Evolutionary conservation across 2,329 filamentous ascomycete species (phyloP).

Genomic region (Trichoderma sp.): DNA sequence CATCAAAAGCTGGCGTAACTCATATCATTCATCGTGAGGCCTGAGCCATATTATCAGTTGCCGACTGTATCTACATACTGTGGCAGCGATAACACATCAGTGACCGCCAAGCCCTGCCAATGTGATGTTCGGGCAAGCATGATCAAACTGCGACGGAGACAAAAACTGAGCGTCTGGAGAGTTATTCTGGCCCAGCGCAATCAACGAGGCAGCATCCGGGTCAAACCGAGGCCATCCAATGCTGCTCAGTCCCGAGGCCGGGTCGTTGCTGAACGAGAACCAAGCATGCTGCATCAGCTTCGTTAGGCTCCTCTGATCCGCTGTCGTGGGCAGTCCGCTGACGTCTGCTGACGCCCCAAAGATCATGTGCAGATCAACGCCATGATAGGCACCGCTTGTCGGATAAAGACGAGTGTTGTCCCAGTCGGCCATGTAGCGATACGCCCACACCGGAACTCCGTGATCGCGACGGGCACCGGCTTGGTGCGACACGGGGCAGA

Average conservation of each 20-base stretch:
- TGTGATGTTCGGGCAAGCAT: conserved; percentile 33
- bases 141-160: conserved; percentile 35
- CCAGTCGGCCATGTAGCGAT: conserved; percentile 54
- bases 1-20: conserved; percentile 3
- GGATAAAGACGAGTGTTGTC: conserved; percentile 50
- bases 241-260: conserved; percentile 38
- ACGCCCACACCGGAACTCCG: conserved; percentile 47
- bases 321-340: conserved; percentile 41
- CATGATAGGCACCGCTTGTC: conserved; percentile 53
- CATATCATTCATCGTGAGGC: conserved; percentile 3
- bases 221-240: conserved; percentile 36
- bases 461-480: conserved; percentile 41
- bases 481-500: conserved; percentile 48
- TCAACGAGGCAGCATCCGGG: conserved; percentile 26
- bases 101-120: conserved; percentile 32
- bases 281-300: conserved; percentile 46
- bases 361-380: conserved; percentile 51
- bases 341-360: conserved; percentile 47
- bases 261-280: conserved; percentile 46
- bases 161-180: conserved; percentile 32
- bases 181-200: conserved; percentile 29
- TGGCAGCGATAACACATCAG: neutral
- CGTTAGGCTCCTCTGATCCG: conserved; percentile 40
- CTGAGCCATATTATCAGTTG: neutral
- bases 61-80: neutral